Conservation (phyloP, 768 basidiomycete species). For the Dacryopinax spathularia region DNA sequence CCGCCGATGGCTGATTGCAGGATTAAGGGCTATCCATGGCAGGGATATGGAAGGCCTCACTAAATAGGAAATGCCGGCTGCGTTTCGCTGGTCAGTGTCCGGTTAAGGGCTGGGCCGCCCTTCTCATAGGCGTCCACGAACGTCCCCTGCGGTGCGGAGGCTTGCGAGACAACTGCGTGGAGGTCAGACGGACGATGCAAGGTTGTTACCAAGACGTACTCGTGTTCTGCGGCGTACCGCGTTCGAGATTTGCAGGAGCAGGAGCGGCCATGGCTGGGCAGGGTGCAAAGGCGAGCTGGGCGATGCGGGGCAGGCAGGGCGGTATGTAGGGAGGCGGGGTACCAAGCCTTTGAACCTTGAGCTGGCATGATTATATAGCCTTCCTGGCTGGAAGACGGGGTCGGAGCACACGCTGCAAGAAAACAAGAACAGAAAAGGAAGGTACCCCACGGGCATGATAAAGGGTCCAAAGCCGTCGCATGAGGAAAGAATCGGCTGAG, state of each 20-base stretch:
- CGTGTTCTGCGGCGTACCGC: not conserved
- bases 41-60: not conserved
- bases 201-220: not conserved
- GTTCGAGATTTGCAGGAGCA: not conserved
- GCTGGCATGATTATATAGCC: conserved; percentile 2
- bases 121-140: not conserved
- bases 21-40: not conserved
- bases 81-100: not conserved
- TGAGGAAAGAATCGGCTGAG: no score
- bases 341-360: not conserved
- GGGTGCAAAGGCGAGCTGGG: not conserved
- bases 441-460: not conserved
- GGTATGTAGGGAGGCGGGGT: not conserved
- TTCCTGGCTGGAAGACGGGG: not conserved
- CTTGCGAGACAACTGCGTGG: not conserved
- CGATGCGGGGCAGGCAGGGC: not conserved
- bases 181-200: not conserved
- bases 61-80: not conserved
- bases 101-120: not conserved
- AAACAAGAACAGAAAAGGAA: not conserved
- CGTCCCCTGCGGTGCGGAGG: not conserved
- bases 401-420: not conserved
- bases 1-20: not conserved
- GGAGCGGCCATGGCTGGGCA: not conserved
- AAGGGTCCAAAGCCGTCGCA: not conserved